Evolutionary conservation across 148 eudicot genomes (phyloP).

Genomic region (Fallopia convolvulus): DNA sequence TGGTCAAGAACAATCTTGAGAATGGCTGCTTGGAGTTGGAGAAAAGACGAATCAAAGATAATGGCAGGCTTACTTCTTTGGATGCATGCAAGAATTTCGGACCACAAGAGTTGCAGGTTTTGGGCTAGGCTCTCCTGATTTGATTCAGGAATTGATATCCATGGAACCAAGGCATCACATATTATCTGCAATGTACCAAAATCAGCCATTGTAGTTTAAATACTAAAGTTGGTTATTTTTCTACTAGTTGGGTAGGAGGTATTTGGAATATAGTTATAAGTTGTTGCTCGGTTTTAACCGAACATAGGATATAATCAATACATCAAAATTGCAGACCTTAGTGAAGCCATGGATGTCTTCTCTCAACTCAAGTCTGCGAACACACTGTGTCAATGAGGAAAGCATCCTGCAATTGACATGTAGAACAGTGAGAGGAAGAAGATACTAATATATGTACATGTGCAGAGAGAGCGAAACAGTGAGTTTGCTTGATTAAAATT

Average conservation of each 20-base stretch:
- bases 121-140: conserved; percentile 12
- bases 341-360: conserved; percentile 40
- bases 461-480: background rate
- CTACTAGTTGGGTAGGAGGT: no score
- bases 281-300: background rate
- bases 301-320: background rate
- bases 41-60: conserved; percentile 50
- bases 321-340: conserved; percentile 35
- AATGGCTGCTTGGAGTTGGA: conserved; percentile 46
- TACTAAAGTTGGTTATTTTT: no score
- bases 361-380: conserved; percentile 41
- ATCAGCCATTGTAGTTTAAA: no score
- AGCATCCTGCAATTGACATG: conserved; percentile 40
- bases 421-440: conserved; percentile 15
- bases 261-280: conserved; percentile 10
- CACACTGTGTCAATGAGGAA: conserved; percentile 36
- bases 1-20: conserved; percentile 60
- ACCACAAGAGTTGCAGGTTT: conserved; percentile 55
- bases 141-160: conserved; percentile 38
- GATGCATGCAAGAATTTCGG: conserved; percentile 41
- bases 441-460: background rate
- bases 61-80: conserved; percentile 50
- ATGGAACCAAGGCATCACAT: conserved; percentile 40
- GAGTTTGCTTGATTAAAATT: background rate
- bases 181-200: conserved; percentile 19